phyloP scores from a whole-genome alignment of 306 rosid species.

The Cicer cuneatum region DNA sequence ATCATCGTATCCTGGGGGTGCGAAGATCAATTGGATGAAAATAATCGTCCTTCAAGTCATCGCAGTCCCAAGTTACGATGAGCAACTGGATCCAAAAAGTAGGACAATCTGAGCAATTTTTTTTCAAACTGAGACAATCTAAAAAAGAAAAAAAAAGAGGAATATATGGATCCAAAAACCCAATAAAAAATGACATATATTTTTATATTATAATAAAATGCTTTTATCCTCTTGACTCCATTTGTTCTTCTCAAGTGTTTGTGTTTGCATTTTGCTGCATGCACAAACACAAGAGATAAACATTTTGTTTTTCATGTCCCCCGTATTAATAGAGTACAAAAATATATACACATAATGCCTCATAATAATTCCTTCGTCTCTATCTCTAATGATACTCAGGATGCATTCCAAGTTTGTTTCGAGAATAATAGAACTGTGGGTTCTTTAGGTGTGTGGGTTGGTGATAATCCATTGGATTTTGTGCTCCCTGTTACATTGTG shows the following conservation, averaged over 20 bases:
- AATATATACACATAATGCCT: background rate
- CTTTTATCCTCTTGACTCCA: background rate
- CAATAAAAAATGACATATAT: background rate
- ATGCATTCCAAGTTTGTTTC: constrained; percentile 14
- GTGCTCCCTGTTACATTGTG: constrained; percentile 45
- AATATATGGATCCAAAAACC: no score
- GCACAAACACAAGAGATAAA: constrained; percentile 1
- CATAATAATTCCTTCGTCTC: background rate
- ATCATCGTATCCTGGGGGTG: no score
- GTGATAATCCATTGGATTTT: constrained; percentile 54
- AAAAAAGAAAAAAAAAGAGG: no score
- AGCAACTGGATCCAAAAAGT: no score
- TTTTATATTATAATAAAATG: background rate
- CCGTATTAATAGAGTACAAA: constrained; percentile 5
- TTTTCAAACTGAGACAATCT: no score
- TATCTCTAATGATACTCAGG: background rate
- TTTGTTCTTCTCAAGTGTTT: background rate
- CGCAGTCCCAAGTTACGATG: no score
- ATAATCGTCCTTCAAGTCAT: no score
- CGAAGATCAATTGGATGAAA: no score
- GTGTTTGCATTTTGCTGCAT: constrained; percentile 26
- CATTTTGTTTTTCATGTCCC: background rate
- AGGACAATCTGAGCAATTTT: no score
- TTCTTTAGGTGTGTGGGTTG: constrained; percentile 51
- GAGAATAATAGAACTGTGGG: constrained; percentile 9